Evolutionary conservation across 305 asterid genomes (phyloP), one percentile per base, ranked within the genome.

Genomic region (Salvia sclarea): DNA sequence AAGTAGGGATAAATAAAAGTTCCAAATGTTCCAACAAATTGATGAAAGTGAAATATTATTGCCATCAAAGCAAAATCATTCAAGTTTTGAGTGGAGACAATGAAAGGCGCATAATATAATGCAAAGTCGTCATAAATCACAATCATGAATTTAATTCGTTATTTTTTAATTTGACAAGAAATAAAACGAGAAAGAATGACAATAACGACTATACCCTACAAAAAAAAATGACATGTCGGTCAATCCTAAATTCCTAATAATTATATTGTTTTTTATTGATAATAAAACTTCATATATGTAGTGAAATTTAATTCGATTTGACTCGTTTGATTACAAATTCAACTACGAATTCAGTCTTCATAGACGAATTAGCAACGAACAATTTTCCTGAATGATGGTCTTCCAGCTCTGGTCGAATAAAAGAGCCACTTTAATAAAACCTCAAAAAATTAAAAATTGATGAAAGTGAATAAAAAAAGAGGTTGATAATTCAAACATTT

Each of bases 401-500:
- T n/a, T n/a, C n/a, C n/a, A n/a, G n/a, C n/a, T n/a, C n/a, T n/a
- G n/a, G n/a, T n/a, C n/a, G n/a, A n/a, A n/a, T n/a, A n/a, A n/a
- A n/a, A n/a, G n/a, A n/a, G n/a, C n/a, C n/a, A n/a, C n/a, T n/a
- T n/a, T n/a, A n/a, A n/a, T n/a, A n/a, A n/a, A n/a, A n/a, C n/a
- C n/a, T 24, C n/a, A 3, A 53, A 21, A 61, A 16, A 17, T 13
- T 49, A 6, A 25, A 38, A 33, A 48, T 56, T 47, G 41, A 63
- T 56, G 66, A 64, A 57, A 64, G 67, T 38, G 58, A 60, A 6
- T 3, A 37, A 66, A 28, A 22, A 72, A 31, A 52, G 54, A 31
- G 52, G 64, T 48, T 60, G 60, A 74, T 74, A 40, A 74, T 74
- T 78, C 40, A 25, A 65, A 48, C 35, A 61, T 64, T 48, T 50